Evolutionary conservation across 768 basidiomycete species (phyloP).

Genomic region (Pleurotus tuoliensis): DNA sequence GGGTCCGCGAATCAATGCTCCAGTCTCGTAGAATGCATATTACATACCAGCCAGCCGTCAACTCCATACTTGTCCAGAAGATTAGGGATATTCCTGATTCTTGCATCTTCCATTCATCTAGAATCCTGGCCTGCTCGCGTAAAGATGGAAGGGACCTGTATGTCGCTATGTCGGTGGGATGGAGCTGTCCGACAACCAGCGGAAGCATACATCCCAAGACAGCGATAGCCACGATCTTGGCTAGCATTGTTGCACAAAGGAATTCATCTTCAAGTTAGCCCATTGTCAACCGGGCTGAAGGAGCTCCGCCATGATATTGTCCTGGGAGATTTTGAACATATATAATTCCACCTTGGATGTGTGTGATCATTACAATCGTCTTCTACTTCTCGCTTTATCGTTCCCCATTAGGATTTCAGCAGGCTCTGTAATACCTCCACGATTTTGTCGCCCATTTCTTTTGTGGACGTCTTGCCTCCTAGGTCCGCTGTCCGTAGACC

Average conservation of each 20-base stretch:
- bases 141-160: constrained; percentile 35
- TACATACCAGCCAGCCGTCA: constrained; percentile 38
- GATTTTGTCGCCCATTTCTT: constrained; percentile 80
- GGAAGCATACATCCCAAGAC: neutral
- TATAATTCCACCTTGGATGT: too few species aligned
- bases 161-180: constrained; percentile 25
- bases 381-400: too few species aligned
- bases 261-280: too few species aligned
- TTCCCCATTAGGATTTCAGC: constrained; percentile 31
- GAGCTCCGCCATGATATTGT: too few species aligned
- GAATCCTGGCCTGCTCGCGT: constrained; percentile 35
- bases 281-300: too few species aligned
- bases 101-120: constrained; percentile 37
- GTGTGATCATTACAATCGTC: too few species aligned
- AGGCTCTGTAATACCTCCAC: constrained; percentile 65
- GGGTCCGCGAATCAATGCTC: neutral
- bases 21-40: neutral
- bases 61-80: constrained; percentile 39
- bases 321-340: too few species aligned
- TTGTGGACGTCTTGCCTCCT: constrained; percentile 72
- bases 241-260: neutral
- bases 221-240: neutral
- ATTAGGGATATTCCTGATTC: constrained; percentile 36
- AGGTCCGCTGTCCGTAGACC: constrained; percentile 86
- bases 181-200: constrained; percentile 15